Evolutionary conservation across 768 basidiomycete species (phyloP).

Genomic region (Boletus bicolor): DNA sequence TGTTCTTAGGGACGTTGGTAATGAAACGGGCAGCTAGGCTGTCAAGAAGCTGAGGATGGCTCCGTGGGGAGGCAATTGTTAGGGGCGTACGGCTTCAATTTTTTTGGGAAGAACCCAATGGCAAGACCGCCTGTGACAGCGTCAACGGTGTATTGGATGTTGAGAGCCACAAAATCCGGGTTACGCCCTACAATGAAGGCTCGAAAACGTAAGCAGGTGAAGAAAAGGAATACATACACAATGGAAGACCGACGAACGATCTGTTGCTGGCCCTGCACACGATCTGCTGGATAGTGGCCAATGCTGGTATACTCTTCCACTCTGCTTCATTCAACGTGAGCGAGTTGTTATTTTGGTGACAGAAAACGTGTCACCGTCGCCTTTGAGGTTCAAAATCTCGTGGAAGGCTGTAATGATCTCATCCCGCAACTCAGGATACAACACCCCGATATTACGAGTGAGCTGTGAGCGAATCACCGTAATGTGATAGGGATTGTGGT

Average conservation of each 20-base stretch:
- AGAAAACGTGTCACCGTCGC: constrained; percentile 5
- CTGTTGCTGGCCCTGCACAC: constrained; percentile 43
- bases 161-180: constrained; percentile 31
- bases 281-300: constrained; percentile 31
- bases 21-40: constrained; percentile 21
- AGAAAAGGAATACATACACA: constrained; percentile 31
- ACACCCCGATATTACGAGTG: constrained; percentile 35
- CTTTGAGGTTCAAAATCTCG: constrained; percentile 31
- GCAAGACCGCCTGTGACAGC: constrained; percentile 17
- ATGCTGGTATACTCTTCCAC: constrained; percentile 35
- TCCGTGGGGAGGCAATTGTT: neutral
- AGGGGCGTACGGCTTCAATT: constrained; percentile 31
- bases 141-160: constrained; percentile 29
- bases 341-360: neutral
- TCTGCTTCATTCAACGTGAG: constrained; percentile 23
- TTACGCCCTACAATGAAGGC: constrained; percentile 34
- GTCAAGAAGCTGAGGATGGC: neutral
- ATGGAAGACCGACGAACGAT: constrained; percentile 46
- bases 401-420: constrained; percentile 42
- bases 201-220: neutral
- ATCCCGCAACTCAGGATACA: constrained; percentile 41
- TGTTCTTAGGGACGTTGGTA: neutral
- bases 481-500: constrained; percentile 28
- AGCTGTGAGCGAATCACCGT: constrained; percentile 27
- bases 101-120: constrained; percentile 31